Conservation (phyloP, 2,329 filamentous ascomycete species). For the Diplodia sapinea region DNA sequence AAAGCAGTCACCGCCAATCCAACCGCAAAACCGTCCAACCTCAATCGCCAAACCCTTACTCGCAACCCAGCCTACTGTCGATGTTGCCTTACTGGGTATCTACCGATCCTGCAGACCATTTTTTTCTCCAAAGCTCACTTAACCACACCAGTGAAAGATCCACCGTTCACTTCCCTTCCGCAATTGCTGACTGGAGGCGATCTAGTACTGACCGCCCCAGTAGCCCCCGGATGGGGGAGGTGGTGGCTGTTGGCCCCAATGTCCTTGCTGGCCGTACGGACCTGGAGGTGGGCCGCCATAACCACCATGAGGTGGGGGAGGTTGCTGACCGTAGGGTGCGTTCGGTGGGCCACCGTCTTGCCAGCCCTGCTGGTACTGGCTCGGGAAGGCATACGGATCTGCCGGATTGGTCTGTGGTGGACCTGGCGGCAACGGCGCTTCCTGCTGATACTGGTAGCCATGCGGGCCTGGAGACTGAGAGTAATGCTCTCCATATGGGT, state of each 20-base stretch:
- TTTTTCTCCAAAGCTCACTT: neutral
- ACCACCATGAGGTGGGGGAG: slow-evolving; percentile 22
- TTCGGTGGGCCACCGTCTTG: slow-evolving; percentile 1
- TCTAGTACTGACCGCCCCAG: slow-evolving; percentile 31
- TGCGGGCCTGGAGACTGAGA: slow-evolving; percentile 9
- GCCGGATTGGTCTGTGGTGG: slow-evolving; percentile 24
- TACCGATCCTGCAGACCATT: neutral
- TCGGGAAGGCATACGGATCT: slow-evolving; percentile 27
- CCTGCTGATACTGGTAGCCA: slow-evolving; percentile 27
- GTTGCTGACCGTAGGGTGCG: slow-evolving; percentile 5
- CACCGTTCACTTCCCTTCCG: neutral
- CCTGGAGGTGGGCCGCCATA: slow-evolving; percentile 5
- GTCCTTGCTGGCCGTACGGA: slow-evolving; percentile 18
- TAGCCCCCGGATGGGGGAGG: slow-evolving; percentile 27
- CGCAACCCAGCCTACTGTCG: neutral
- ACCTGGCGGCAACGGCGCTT: slow-evolving; percentile 28
- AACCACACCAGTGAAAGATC: neutral
- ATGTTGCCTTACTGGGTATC: slow-evolving; percentile 7
- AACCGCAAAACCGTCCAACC: neutral
- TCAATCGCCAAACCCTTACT: neutral
- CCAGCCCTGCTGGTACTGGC: slow-evolving; percentile 30
- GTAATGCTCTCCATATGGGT: slow-evolving; percentile 14
- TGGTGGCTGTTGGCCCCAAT: slow-evolving; percentile 28
- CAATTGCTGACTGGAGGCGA: neutral
- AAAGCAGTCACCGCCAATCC: neutral